Base-by-base conservation (phyloP, 768 basidiomycete genomes). In the Suillus alpinus region DNA sequence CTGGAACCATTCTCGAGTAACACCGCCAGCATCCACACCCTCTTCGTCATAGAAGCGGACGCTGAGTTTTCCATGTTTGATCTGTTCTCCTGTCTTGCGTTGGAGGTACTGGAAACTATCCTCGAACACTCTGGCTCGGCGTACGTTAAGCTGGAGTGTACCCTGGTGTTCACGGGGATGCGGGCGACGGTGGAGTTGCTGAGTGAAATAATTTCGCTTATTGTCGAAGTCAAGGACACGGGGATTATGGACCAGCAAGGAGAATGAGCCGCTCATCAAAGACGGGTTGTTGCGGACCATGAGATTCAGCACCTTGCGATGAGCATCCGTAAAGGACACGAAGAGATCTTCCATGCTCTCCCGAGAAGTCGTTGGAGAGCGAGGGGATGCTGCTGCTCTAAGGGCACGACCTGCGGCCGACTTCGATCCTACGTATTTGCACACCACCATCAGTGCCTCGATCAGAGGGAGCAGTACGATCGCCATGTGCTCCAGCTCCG, bases 201-300 rank as follows among this genome's bases (percentile, higher is more conserved):
- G 94, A 46, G 83, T 88, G 78, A 95, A 95, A 76, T 94, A 95
- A 69, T 95, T 96, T 39, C 97, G 87, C 79, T 99, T 99, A 86
- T 98, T 98, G 80, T 98, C 97, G 71, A 98, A 98, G 80, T 98
- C 97, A 59, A 99, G 84, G 26, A 98, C 95, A 34, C 94, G 88
- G 51, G 97, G 89, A 68, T 99, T 99, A 76, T 95, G 88, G 50
- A 99, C 91, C 64, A 99, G 81, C 1, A 99, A 82, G 16, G 95
- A 94, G 82, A 99, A 99, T 1, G 96, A 98, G 12, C 97, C 97
- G 67, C 93, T 94, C 92, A 99, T 95, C 44, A 99, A 76, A 0
- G 95, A 94, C 2, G 97, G 97, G 71, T 98, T 98, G 73, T 95
- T 98, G 64, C 97, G 90, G 34, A 99, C 95, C 90, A 99, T 96